Evolutionary conservation across 1,139 yeast genomes (phyloP).

Genomic region (Saccharomycopsis crataegensis): DNA sequence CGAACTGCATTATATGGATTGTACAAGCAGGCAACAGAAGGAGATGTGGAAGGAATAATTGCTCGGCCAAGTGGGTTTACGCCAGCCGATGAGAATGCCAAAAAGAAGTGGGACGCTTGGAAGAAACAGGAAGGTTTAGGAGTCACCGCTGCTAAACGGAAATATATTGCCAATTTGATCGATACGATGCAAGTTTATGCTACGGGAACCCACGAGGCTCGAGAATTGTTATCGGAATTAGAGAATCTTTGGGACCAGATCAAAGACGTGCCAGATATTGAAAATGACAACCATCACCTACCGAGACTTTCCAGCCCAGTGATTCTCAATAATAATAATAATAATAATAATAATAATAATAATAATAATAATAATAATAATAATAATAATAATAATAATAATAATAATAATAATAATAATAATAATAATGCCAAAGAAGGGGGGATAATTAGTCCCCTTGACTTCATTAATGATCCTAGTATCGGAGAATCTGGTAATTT

Average conservation of each 20-base stretch:
- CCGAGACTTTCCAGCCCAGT: no score
- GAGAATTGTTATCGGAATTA: slow-evolving; percentile 58
- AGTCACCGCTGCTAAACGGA: slow-evolving; percentile 67
- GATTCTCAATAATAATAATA: no score
- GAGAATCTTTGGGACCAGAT: slow-evolving; percentile 73
- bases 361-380: no score
- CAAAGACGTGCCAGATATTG: slow-evolving; percentile 33
- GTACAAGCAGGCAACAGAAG: slow-evolving; percentile 86
- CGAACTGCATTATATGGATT: slow-evolving; percentile 69
- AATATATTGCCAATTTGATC: slow-evolving; percentile 59
- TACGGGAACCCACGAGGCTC: slow-evolving; percentile 58
- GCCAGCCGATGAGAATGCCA: slow-evolving; percentile 59
- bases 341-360: no score
- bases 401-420: no score
- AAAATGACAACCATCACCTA: background rate
- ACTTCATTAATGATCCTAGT: background rate
- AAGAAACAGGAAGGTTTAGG: slow-evolving; percentile 61
- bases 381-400: no score
- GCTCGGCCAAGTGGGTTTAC: slow-evolving; percentile 55
- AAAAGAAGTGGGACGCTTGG: slow-evolving; percentile 85
- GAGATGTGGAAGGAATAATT: slow-evolving; percentile 65
- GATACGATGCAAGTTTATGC: slow-evolving; percentile 70
- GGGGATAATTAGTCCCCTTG: background rate
- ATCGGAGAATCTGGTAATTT: no score
- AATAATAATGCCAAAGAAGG: background rate